These are phyloP conservation scores for Vitis rupestris DNA, from an alignment of 164 flowering plant genomes.

Conservation along the genomic window DNA sequence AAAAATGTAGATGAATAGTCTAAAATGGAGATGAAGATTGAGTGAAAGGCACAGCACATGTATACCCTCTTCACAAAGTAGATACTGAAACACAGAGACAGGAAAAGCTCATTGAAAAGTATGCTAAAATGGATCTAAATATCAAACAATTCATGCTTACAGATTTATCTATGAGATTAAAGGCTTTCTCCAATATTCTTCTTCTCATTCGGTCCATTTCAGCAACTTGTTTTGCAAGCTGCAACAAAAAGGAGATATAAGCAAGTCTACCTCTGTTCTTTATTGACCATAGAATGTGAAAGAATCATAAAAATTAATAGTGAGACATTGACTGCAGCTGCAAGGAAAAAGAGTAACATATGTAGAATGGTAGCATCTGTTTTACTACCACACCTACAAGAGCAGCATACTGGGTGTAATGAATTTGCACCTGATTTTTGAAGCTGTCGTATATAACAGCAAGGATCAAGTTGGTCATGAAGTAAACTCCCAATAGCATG, in stretches of 20 bases:
- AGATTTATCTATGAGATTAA: slow-evolving; percentile 59
- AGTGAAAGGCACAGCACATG: too few species aligned
- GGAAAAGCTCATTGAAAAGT: not conserved
- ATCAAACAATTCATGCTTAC: slow-evolving; percentile 42
- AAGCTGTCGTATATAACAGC: slow-evolving; percentile 97
- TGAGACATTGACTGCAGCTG: not conserved
- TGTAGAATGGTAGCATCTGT: not conserved
- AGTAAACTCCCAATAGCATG: slow-evolving; percentile 89
- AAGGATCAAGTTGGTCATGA: slow-evolving; percentile 85
- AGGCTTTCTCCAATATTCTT: slow-evolving; percentile 65
- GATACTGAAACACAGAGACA: too few species aligned
- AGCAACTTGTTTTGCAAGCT: slow-evolving; percentile 88
- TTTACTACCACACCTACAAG: not conserved
- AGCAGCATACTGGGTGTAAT: slow-evolving; percentile 7
- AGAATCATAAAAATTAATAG: not conserved
- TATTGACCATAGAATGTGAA: not conserved
- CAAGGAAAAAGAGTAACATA: not conserved
- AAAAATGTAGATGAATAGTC: too few species aligned
- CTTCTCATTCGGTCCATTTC: slow-evolving; percentile 63
- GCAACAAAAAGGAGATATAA: slow-evolving; percentile 15
- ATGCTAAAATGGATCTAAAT: not conserved
- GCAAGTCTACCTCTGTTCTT: slow-evolving; percentile 2
- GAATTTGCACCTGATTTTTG: slow-evolving; percentile 64
- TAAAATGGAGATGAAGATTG: too few species aligned
- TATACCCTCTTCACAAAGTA: too few species aligned